Base-by-base conservation (phyloP, 768 basidiomycete genomes). In the Tylopilus intermedius region DNA sequence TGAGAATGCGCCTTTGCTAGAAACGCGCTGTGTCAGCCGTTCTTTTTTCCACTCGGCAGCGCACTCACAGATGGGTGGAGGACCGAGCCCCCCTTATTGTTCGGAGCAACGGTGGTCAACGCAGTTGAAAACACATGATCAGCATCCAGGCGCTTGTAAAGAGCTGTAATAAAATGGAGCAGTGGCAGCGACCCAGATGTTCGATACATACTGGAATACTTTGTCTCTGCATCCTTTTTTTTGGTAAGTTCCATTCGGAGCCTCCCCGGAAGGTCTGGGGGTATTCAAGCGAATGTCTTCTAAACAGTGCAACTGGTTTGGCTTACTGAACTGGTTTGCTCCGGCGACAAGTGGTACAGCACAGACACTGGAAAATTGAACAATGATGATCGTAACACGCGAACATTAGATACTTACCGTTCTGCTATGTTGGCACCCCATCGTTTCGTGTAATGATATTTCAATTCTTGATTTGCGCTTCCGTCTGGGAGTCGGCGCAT, bases 1-100 rank as follows among this genome's bases (percentile, higher is more conserved):
- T 83, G 38, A 88, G 62, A 24, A 87, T 77, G 7, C 89, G 79
- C 57, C 81, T 81, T 84, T 90, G 86, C 83, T 90, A 42, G 44
- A 35, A 37, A 13, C 0, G 39, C 8, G 27, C 47, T 43, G n/a
- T 55, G 26, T 48, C 48, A 42, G 15, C n/a, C 8, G 13, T 24
- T 21, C 35, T 39, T 10, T 40, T 24, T 32, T 8, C 22, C 5
- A 14, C 30, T 9, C 7, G 11, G 30, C 11, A 8, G 6, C 3
- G 46, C 21, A 63, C 72, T 61, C 51, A 79, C 79, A 10, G 68
- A 67, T 1, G 79, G 80, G 57, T 80, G 79, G 10, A 80, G 58
- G 13, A 76, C 72, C 2, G 58, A 57, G 14, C 69, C 71, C 40
- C 72, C 72, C 47, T 86, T 85, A 3, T 62, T 55, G n/a, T 72